Percentiles rank a stretch among this genome's conserved stretches.
phyloP scores from a whole-genome alignment of 2,329 filamentous ascomycete genomes.

The Ilyonectria mors-panacis region DNA sequence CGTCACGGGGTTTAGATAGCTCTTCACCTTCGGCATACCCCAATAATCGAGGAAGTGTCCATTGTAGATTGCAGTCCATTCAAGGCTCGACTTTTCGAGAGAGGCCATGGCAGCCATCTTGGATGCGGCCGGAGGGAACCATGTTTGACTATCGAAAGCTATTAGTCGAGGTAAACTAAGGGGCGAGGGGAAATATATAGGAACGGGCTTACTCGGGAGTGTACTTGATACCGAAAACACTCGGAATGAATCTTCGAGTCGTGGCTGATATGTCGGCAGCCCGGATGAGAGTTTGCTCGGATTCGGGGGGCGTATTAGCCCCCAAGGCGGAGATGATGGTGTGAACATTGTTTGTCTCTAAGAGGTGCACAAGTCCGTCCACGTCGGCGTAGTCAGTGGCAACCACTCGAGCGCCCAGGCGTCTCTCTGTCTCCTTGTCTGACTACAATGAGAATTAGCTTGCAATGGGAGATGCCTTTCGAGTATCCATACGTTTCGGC shows the following conservation, averaged over 20 bases:
- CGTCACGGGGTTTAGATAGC: neutral
- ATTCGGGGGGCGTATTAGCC: neutral
- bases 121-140: neutral
- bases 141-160: neutral
- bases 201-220: neutral
- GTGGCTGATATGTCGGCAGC: neutral
- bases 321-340: neutral
- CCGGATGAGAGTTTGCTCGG: neutral
- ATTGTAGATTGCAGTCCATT: neutral
- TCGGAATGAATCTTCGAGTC: neutral
- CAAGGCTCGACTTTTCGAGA: neutral
- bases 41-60: constrained; percentile 22
- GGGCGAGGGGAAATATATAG: neutral
- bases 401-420: neutral
- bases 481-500: neutral
- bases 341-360: neutral
- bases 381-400: neutral
- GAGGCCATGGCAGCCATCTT: neutral
- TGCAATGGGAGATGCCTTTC: neutral
- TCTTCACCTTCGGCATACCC: constrained; percentile 3
- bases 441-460: neutral
- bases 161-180: neutral
- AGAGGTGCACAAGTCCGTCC: neutral
- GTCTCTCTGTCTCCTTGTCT: neutral
- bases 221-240: neutral